phyloP scores from a whole-genome alignment of 202 grass and related monocot species.

The Eragrostis tef region DNA sequence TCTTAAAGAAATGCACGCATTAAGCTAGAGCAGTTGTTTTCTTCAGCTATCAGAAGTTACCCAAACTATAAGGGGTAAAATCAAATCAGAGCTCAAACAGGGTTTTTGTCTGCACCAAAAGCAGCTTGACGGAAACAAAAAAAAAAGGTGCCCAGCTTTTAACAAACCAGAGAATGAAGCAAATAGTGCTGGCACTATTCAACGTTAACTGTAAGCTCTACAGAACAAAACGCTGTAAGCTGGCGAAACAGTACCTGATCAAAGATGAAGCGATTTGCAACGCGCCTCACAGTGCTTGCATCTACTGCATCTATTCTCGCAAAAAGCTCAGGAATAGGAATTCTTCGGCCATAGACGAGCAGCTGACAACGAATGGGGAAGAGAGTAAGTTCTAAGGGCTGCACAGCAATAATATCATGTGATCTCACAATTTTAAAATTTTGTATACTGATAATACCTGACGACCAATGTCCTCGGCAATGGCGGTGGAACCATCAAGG shows the following conservation, averaged over 20 bases:
- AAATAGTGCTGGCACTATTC: neutral
- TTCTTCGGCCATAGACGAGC: constrained; percentile 88
- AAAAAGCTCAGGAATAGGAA: constrained; percentile 87
- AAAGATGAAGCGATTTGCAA: constrained; percentile 99
- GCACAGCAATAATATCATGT: neutral
- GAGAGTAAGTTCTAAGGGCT: constrained; percentile 24
- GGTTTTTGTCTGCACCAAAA: neutral
- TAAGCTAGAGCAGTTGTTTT: neutral
- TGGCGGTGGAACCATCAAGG: constrained; percentile 84
- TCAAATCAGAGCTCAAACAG: no score
- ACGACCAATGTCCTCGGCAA: constrained; percentile 95
- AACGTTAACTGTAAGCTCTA: constrained; percentile 11
- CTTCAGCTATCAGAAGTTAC: constrained; percentile 9
- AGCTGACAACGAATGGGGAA: constrained; percentile 56
- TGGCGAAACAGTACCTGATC: constrained; percentile 72
- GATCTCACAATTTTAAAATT: neutral
- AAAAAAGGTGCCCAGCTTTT: neutral
- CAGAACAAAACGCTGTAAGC: neutral
- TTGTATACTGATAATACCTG: constrained; percentile 59
- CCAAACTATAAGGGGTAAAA: neutral
- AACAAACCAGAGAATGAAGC: neutral
- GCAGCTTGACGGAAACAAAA: neutral
- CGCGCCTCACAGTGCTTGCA: constrained; percentile 82
- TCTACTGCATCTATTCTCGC: constrained; percentile 99
- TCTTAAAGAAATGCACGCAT: neutral